These are phyloP conservation scores for Hydrangea macrophylla DNA, from an alignment of 148 eudicot genomes.

Conservation along the genomic window DNA sequence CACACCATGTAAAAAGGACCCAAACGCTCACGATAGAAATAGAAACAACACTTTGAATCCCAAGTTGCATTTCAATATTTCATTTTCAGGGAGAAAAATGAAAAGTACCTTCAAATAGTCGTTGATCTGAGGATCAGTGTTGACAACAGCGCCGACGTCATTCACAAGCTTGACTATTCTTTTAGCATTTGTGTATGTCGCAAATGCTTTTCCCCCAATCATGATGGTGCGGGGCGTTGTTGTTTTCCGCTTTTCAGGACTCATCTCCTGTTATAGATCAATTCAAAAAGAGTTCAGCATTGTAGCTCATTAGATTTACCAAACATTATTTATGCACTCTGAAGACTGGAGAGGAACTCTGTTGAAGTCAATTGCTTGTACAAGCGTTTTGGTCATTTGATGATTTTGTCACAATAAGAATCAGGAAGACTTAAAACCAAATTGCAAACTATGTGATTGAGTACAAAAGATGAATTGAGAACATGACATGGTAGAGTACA, in stretches of 20 bases:
- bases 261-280: constrained; percentile 68
- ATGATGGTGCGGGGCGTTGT: constrained; percentile 86
- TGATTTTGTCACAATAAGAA: background rate
- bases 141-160: constrained; percentile 92
- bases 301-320: background rate
- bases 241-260: constrained; percentile 71
- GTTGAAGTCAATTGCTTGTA: too few relatives aligned
- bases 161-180: constrained; percentile 89
- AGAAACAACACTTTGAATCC: background rate
- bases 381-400: background rate
- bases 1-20: too few relatives aligned
- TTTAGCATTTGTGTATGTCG: constrained; percentile 93
- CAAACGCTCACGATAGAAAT: background rate
- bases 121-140: constrained; percentile 90
- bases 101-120: constrained; percentile 68
- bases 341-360: background rate
- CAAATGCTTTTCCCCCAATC: constrained; percentile 99
- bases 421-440: background rate
- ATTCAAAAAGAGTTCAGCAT: background rate
- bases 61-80: background rate
- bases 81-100: background rate
- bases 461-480: background rate
- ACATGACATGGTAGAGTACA: background rate
- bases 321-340: background rate
- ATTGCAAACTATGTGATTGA: background rate